Evolutionary conservation across 441 rosid species (phyloP).

Genomic region (Omphalea diandra): DNA sequence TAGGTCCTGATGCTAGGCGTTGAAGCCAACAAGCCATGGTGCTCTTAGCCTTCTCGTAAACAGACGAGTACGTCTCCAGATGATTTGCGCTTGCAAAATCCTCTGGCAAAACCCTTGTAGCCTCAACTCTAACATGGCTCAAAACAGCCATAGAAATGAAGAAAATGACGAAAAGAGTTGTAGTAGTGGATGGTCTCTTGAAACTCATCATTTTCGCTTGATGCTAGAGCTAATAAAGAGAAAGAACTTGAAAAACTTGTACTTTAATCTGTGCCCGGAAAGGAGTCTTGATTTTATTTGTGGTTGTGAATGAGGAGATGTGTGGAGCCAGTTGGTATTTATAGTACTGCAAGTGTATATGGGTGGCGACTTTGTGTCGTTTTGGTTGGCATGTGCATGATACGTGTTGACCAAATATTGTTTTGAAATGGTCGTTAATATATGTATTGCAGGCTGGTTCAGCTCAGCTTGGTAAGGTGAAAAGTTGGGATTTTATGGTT

Average conservation of each 20-base stretch:
- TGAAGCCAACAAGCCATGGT: slow-evolving; percentile 42
- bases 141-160: slow-evolving; percentile 21
- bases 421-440: no score
- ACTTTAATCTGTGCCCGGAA: no score
- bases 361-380: not conserved
- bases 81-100: slow-evolving; percentile 35
- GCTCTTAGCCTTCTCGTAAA: slow-evolving; percentile 37
- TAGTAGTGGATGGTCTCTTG: slow-evolving; percentile 4
- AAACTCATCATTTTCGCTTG: no score
- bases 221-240: no score
- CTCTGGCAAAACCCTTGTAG: slow-evolving; percentile 33
- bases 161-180: slow-evolving; percentile 27
- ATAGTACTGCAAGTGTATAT: not conserved
- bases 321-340: slow-evolving; percentile 1
- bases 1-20: slow-evolving; percentile 46
- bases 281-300: no score
- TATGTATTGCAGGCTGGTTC: slow-evolving; percentile 11
- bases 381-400: not conserved
- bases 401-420: no score
- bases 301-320: no score
- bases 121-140: slow-evolving; percentile 29
- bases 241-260: no score
- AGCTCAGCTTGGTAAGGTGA: not conserved
- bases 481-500: not conserved
- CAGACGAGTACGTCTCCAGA: slow-evolving; percentile 31